These are phyloP conservation scores for Helicocarpus griseus DNA, from an alignment of 2,329 filamentous ascomycete genomes.

Conservation along the genomic window DNA sequence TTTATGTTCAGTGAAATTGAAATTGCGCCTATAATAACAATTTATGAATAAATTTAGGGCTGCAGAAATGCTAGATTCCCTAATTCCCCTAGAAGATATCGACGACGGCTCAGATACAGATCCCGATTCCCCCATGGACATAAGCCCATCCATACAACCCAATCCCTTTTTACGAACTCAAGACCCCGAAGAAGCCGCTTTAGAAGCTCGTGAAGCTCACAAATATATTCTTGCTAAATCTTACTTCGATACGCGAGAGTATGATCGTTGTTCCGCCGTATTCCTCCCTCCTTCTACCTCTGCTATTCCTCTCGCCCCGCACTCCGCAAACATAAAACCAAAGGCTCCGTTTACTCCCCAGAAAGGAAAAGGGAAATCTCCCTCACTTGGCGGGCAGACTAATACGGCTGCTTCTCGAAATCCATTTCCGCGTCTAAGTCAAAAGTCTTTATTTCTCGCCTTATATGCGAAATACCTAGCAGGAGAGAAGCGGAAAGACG, in stretches of 20 bases:
- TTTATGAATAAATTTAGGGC: constrained; percentile 50
- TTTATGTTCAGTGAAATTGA: neutral
- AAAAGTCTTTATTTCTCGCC: constrained; percentile 84
- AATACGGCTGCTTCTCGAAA: constrained; percentile 23
- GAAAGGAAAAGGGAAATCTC: constrained; percentile 54
- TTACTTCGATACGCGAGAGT: constrained; percentile 91
- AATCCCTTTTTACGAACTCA: constrained; percentile 44
- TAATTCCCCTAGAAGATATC: constrained; percentile 48
- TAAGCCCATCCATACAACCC: constrained; percentile 44
- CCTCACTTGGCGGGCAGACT: constrained; percentile 28
- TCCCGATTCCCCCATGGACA: constrained; percentile 51
- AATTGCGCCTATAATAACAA: neutral
- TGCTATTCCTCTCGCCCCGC: constrained; percentile 51
- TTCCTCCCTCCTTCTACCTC: constrained; percentile 75
- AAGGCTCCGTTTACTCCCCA: constrained; percentile 33
- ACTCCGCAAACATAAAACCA: constrained; percentile 26
- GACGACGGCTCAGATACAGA: constrained; percentile 47
- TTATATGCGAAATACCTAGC: constrained; percentile 88
- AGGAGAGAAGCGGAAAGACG: constrained; percentile 91
- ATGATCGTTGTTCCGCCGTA: constrained; percentile 81
- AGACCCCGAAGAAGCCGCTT: constrained; percentile 61
- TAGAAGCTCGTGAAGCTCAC: constrained; percentile 71
- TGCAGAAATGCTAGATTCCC: constrained; percentile 81
- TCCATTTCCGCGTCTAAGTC: constrained; percentile 54
- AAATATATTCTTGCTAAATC: constrained; percentile 86